These are phyloP conservation scores for Mortierella hygrophila DNA, from an alignment of 192 early-diverging fungal genomes.

Conservation along the genomic window DNA sequence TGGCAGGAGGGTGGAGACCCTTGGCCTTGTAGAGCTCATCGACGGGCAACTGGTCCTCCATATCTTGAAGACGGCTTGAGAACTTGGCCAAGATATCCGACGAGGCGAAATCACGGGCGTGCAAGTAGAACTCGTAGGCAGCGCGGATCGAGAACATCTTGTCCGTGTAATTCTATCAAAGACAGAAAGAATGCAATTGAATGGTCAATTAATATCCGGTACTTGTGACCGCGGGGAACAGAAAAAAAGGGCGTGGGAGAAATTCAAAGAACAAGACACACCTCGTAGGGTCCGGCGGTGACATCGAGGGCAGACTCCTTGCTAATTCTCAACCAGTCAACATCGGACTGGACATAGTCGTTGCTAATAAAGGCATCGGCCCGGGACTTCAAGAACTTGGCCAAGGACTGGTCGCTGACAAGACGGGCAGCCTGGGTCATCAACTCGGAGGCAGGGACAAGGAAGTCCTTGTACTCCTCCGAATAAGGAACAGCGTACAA, in stretches of 20 bases:
- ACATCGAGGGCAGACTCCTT: constrained; percentile 74
- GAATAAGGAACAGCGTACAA: constrained; percentile 67
- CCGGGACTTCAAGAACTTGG: constrained; percentile 68
- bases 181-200: not conserved
- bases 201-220: not conserved
- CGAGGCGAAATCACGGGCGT: constrained; percentile 73
- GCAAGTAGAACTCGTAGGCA: constrained; percentile 77
- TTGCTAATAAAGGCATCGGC: constrained; percentile 71
- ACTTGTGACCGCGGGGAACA: not conserved
- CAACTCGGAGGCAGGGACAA: constrained; percentile 64
- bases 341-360: constrained; percentile 74
- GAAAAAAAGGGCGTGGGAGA: constrained; percentile 10
- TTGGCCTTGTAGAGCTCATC: constrained; percentile 74
- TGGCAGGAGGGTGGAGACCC: constrained; percentile 73
- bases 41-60: constrained; percentile 76
- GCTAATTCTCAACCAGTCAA: constrained; percentile 77
- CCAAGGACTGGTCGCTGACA: constrained; percentile 68
- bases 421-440: constrained; percentile 69
- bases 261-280: constrained; percentile 3
- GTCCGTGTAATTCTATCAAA: constrained; percentile 70
- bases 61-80: constrained; percentile 70
- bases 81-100: constrained; percentile 73
- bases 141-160: constrained; percentile 73
- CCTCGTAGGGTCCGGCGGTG: constrained; percentile 80
- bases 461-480: constrained; percentile 67